Percentiles rank a stretch among this genome's conserved stretches.
Conservation (phyloP, 2,329 filamentous ascomycete species). For the Aspergillus novofumigatus region DNA sequence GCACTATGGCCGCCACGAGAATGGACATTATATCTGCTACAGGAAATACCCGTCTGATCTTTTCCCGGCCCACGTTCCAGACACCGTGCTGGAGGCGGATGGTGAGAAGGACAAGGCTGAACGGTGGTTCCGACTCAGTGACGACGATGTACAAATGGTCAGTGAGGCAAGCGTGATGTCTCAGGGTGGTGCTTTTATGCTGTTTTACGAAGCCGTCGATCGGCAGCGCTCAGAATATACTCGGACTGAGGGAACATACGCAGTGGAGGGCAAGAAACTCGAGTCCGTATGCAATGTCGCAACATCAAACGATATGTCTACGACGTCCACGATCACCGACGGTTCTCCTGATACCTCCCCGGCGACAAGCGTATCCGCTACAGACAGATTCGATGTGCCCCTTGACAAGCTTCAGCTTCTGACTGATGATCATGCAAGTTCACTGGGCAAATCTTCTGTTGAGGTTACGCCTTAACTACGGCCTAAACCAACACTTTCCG, state of each 20-base stretch:
- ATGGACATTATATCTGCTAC: conserved; percentile 93
- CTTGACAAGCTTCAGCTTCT: neutral
- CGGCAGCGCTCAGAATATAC: neutral
- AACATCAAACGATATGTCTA: neutral
- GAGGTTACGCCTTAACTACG: neutral
- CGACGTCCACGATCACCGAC: neutral
- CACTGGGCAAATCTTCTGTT: neutral
- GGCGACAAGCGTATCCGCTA: neutral
- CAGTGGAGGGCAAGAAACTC: conserved; percentile 7
- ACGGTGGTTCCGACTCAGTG: conserved; percentile 88
- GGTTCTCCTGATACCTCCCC: neutral
- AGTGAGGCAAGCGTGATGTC: conserved; percentile 68
- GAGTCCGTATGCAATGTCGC: conserved; percentile 7
- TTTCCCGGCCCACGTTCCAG: conserved; percentile 31
- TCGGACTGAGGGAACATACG: conserved; percentile 1
- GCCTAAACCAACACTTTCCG: neutral
- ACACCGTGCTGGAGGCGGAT: conserved; percentile 29
- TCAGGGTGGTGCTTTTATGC: conserved; percentile 88
- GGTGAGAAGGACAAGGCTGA: conserved; percentile 38
- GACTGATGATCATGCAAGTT: neutral
- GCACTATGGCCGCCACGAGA: conserved; percentile 86
- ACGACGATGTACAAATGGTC: conserved; percentile 74
- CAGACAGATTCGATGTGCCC: neutral
- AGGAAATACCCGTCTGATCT: conserved; percentile 58
- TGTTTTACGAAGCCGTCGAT: conserved; percentile 83